These are phyloP conservation scores for Rhodosporidiobolus sp. DNA, from an alignment of 768 basidiomycete species.

Conservation along the genomic window DNA sequence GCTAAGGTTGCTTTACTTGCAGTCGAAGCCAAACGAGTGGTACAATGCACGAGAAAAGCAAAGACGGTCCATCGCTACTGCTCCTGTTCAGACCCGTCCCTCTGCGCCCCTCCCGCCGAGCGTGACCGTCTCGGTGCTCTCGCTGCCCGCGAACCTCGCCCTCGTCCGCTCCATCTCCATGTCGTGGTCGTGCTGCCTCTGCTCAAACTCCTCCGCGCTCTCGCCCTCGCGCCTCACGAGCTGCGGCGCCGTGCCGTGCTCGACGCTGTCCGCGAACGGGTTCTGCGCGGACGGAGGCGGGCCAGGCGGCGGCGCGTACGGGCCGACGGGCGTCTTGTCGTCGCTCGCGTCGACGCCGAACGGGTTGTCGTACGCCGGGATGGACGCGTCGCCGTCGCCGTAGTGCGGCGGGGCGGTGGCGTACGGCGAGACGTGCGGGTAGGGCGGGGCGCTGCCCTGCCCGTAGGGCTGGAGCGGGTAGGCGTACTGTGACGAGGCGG, in stretches of 20 bases:
- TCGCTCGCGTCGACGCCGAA: constrained; percentile 5
- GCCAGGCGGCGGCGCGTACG: background rate
- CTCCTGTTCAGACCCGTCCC: background rate
- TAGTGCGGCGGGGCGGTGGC: background rate
- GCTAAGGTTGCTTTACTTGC: too few relatives aligned
- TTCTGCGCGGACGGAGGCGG: background rate
- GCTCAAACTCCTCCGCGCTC: constrained; percentile 29
- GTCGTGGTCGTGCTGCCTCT: constrained; percentile 23
- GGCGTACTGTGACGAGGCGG: constrained; percentile 25
- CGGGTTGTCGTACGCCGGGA: constrained; percentile 31
- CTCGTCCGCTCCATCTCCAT: background rate
- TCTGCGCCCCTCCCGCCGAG: constrained; percentile 18
- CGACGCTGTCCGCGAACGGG: constrained; percentile 26
- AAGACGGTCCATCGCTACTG: too few relatives aligned
- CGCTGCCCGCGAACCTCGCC: background rate
- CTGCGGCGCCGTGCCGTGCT: background rate
- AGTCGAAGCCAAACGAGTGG: too few relatives aligned
- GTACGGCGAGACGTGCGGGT: background rate
- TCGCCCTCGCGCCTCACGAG: constrained; percentile 13
- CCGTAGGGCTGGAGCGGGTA: constrained; percentile 19
- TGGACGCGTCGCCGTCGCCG: background rate
- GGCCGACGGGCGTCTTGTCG: constrained; percentile 1
- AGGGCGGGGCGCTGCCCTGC: background rate
- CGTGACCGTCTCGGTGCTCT: constrained; percentile 33
- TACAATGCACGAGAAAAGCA: too few relatives aligned